Evolutionary conservation across 192 early-diverging fungal species (phyloP), one percentile per base, ranked within the genome.

Genomic region (Linnemannia elongata): DNA sequence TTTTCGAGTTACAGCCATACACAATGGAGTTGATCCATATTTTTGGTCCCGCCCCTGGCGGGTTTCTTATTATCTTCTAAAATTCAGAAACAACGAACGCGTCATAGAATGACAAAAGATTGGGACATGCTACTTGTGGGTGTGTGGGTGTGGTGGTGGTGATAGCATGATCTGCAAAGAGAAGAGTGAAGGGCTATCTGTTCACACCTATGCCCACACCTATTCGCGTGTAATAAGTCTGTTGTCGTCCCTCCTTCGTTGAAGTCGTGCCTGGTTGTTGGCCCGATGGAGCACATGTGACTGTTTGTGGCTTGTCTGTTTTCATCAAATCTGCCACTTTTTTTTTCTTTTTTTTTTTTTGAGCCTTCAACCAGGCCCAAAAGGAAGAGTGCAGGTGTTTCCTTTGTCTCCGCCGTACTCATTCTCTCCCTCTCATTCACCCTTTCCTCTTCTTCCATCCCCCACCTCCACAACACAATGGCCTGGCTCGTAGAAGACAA

Each of bases 1-100:
- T 83, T 77, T 83, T 78, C 82, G 82, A 78, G 82, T 83, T 78
- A 44, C 76, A 83, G 82, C 82, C 82, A 78, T 77, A 76, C 22
- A 22, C 39, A 72, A 79, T 71, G 78, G 78, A 79, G 78, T 54
- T 79, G 78, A 79, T 55, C 52, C 69, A 6, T 72, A 72, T 72
- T 79, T 79, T 79, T 79, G 44, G 78, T 71, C 36, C 78, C 70
- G 69, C 52, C 0, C 45, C 42, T 57, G 52, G 70, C 70, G 70
- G 57, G 45, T 80, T 66, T 42, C 10, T 74, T 52, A 15, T 68
- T 52, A 68, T 33, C 27, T 33, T 33, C n/a, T 39, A 39, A 66
- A 66, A 55, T 42, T 72, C 24, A 52, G 33, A 69, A 49, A 55
- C 41, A 42, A 79, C 18, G 54, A 79, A 54, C 39, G 72, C 4